Evolutionary conservation across 1,284 basidiomycete genomes (phyloP).

Genomic region (Xanthoconium separans): DNA sequence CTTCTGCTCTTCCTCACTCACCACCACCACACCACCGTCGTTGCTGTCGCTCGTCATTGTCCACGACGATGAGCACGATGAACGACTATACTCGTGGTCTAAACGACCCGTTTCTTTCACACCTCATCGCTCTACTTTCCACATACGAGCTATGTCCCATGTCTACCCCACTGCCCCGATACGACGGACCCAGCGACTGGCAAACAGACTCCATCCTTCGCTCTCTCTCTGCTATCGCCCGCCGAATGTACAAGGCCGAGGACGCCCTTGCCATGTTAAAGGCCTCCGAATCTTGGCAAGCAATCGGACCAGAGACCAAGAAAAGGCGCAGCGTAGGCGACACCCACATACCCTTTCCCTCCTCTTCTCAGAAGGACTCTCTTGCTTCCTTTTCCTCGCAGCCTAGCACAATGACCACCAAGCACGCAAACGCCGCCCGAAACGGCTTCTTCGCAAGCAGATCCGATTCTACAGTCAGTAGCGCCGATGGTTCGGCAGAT

Average conservation of each 20-base stretch:
- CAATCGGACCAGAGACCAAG: constrained; percentile 44
- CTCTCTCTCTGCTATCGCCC: constrained; percentile 52
- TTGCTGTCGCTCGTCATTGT: constrained; percentile 11
- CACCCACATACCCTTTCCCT: constrained; percentile 30
- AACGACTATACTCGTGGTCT: constrained; percentile 17
- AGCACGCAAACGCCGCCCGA: constrained; percentile 15
- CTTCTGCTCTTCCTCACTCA: constrained; percentile 1
- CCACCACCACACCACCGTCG: constrained; percentile 1
- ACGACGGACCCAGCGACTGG: constrained; percentile 64
- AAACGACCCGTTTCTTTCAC: constrained; percentile 43
- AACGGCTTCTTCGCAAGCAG: constrained; percentile 26
- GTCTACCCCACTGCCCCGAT: constrained; percentile 55
- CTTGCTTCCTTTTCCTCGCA: constrained; percentile 20
- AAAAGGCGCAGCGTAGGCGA: constrained; percentile 51
- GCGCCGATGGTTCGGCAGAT: constrained; percentile 18
- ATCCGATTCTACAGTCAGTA: constrained; percentile 15
- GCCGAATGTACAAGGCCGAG: constrained; percentile 64
- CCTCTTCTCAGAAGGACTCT: constrained; percentile 29
- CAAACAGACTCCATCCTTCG: constrained; percentile 62
- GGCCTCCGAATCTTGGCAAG: constrained; percentile 37
- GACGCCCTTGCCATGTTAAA: constrained; percentile 42
- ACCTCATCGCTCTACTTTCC: constrained; percentile 52
- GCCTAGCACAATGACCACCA: constrained; percentile 25
- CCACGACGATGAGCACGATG: constrained; percentile 33
- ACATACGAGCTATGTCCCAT: constrained; percentile 50